These are phyloP conservation scores for Punica granatum DNA, from an alignment of 345 rosid genomes.

Conservation along the genomic window DNA sequence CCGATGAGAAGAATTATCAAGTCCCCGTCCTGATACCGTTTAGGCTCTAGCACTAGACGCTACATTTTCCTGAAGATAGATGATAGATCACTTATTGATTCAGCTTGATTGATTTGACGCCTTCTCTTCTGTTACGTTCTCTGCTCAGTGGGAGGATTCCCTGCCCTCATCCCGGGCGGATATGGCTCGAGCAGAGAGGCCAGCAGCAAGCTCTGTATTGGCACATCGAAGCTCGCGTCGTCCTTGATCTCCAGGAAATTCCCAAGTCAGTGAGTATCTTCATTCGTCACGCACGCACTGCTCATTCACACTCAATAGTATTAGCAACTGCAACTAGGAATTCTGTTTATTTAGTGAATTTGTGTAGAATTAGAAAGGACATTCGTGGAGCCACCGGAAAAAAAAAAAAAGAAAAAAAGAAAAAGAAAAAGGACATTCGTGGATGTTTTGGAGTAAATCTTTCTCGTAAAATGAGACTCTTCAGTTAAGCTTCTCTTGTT, in stretches of 20 bases:
- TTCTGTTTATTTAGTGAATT: too few relatives aligned
- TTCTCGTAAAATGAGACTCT: not conserved
- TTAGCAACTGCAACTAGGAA: too few relatives aligned
- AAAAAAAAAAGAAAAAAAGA: too few relatives aligned
- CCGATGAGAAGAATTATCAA: too few relatives aligned
- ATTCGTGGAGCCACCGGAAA: too few relatives aligned
- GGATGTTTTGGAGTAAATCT: not conserved
- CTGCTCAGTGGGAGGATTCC: slow-evolving; percentile 92
- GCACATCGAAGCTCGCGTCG: slow-evolving; percentile 99
- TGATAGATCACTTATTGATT: too few relatives aligned
- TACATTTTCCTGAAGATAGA: not conserved
- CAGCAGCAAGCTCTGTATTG: slow-evolving; percentile 86
- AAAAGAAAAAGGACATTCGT: not conserved
- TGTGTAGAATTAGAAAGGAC: too few relatives aligned
- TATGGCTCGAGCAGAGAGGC: slow-evolving; percentile 98
- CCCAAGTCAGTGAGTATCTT: slow-evolving; percentile 46
- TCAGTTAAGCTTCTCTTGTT: not conserved
- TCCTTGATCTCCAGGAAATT: slow-evolving; percentile 79
- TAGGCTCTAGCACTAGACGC: not conserved
- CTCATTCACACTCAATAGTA: too few relatives aligned
- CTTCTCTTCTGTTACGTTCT: too few relatives aligned
- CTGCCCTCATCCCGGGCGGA: slow-evolving; percentile 89
- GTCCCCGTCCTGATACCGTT: too few relatives aligned
- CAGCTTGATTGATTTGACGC: too few relatives aligned
- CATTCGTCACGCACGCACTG: not conserved